These are phyloP conservation scores for Aurantiochytrium sp. DNA, from an alignment of 108 stramenopile genomes.

Conservation along the genomic window DNA sequence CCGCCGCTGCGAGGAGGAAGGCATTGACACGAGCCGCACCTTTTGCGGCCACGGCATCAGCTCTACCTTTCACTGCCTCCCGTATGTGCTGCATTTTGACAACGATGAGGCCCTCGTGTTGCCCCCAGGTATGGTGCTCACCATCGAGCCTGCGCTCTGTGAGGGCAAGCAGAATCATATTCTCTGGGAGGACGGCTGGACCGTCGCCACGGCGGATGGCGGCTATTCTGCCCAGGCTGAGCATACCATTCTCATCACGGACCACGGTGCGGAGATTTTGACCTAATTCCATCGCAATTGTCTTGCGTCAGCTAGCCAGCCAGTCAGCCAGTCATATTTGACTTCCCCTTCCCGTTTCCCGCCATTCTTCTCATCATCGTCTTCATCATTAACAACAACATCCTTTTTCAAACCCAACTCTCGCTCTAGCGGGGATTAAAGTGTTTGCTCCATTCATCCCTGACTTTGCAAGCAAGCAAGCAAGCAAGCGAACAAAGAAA, in stretches of 20 bases:
- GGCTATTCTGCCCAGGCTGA: conserved; percentile 90
- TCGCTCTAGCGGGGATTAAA: too few species aligned
- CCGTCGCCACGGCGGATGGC: conserved; percentile 80
- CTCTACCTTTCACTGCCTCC: conserved; percentile 76
- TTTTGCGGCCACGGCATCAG: conserved; percentile 98
- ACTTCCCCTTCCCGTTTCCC: too few species aligned
- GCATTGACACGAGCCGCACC: conserved; percentile 65
- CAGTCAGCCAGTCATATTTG: background rate
- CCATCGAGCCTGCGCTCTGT: conserved; percentile 99
- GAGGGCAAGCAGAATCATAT: conserved; percentile 67
- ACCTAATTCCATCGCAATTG: conserved; percentile 40
- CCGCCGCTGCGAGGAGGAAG: conserved; percentile 57
- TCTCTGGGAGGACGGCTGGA: conserved; percentile 97
- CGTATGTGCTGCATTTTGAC: conserved; percentile 87
- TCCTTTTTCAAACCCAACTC: too few species aligned
- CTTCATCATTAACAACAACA: too few species aligned
- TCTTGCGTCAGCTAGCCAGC: background rate
- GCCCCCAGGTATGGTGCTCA: conserved; percentile 90
- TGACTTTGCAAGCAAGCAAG: background rate
- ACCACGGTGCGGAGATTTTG: conserved; percentile 79
- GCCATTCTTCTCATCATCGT: too few species aligned
- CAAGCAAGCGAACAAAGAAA: background rate
- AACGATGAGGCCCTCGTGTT: conserved; percentile 68
- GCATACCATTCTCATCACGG: conserved; percentile 89
- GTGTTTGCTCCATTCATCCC: too few species aligned